Conservation (phyloP, 306 rosid genomes). For the Sphenostylis stenocarpa region DNA sequence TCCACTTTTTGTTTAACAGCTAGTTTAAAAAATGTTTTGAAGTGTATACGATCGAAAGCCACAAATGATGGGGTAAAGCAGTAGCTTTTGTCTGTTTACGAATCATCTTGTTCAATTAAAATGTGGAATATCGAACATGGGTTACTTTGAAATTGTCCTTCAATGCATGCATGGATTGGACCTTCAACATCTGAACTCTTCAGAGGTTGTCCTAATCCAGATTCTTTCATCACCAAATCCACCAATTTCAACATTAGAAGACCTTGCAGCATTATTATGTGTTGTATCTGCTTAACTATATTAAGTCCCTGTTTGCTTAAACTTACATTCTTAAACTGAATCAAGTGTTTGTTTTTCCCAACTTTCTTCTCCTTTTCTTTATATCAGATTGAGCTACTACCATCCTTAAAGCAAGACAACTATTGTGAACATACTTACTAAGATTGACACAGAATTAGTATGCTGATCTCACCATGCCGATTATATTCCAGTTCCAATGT, state of each 20-base stretch:
- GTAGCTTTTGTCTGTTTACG: no score
- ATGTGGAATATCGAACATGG: no score
- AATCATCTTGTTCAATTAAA: no score
- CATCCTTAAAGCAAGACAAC: slow-evolving; percentile 7
- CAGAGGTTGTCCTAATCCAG: no score
- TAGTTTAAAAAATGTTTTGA: no score
- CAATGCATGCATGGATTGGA: no score
- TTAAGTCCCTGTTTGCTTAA: neutral
- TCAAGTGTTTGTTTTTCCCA: neutral
- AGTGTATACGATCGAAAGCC: no score
- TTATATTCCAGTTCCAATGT: neutral
- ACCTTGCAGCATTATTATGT: neutral
- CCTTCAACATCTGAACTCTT: slow-evolving; percentile 16
- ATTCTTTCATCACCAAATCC: no score
- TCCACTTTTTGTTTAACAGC: no score
- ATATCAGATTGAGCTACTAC: neutral
- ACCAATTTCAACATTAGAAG: neutral
- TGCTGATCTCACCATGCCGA: neutral
- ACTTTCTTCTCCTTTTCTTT: neutral
- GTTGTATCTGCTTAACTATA: neutral
- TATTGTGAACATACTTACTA: neutral
- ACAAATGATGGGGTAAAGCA: no score
- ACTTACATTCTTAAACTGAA: neutral
- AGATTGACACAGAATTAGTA: slow-evolving; percentile 3
- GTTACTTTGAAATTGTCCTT: no score